Evolutionary conservation across 176 grass and related monocot species (phyloP).

Genomic region (Bromus sterilis): DNA sequence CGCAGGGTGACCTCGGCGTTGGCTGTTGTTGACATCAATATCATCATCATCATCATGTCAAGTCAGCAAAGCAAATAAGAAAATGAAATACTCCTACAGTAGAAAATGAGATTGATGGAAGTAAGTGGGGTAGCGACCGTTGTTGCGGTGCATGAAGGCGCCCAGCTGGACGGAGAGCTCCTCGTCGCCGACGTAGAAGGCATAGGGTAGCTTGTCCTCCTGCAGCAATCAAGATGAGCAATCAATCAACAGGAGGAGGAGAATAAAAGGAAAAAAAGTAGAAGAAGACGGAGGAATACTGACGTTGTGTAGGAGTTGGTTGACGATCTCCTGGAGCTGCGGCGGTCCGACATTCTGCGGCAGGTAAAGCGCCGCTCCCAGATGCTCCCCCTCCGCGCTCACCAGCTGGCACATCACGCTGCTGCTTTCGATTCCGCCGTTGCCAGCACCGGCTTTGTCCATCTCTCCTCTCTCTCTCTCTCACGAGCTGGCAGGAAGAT

Average conservation of each 20-base stretch:
- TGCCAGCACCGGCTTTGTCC: background rate
- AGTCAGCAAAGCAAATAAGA: too few species aligned
- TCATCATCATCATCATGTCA: too few species aligned
- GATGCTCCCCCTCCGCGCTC: conserved; percentile 67
- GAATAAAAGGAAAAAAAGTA: too few species aligned
- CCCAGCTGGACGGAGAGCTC: conserved; percentile 70
- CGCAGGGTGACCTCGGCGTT: conserved; percentile 74
- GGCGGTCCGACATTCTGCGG: conserved; percentile 72
- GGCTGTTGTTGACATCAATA: too few species aligned
- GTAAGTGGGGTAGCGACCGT: too few species aligned
- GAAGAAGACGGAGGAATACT: background rate
- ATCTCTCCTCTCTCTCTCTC: conserved; percentile 10
- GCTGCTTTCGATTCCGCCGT: conserved; percentile 5
- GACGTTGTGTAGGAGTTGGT: conserved; percentile 84
- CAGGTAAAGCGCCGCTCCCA: conserved; percentile 68
- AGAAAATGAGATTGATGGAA: too few species aligned
- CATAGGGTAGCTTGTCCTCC: conserved; percentile 86
- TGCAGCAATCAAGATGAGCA: too few species aligned
- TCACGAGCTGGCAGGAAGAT: too few species aligned
- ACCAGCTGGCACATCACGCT: conserved; percentile 77
- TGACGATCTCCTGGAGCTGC: conserved; percentile 94
- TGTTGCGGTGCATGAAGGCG: conserved; percentile 69
- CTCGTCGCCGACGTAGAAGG: conserved; percentile 88
- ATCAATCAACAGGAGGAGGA: too few species aligned
- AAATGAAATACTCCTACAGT: too few species aligned